Evolutionary conservation across 1,139 yeast genomes (phyloP), one percentile per base, ranked within the genome.

Genomic region (Nakaseomyces delphensis): DNA sequence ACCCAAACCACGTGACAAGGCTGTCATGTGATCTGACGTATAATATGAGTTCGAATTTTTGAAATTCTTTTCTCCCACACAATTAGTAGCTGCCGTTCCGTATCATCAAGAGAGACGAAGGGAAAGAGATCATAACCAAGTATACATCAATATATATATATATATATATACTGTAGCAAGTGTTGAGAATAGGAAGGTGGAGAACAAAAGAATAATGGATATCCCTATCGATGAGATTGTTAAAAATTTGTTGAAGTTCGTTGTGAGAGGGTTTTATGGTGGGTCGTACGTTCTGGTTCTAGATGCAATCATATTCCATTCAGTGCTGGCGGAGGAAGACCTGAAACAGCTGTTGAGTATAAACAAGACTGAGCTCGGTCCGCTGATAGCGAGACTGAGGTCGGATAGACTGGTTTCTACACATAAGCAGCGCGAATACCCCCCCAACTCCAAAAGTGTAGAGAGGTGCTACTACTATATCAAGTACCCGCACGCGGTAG

Each of bases 321-420:
- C 91, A 8, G 96, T 89, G 16, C 70, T 91, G 37, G 83, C 91
- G n/a, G 98, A 91, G 62, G 97, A 91, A 51, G 98, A 91, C 63
- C 70, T 91, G 61, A 76, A 83, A 39, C 79, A 77, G 54, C 69
- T 91, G 47, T 68, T 89, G 42, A 89, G 93, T 25, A 80, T 91
- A 55, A 87, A 85, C 52, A 73, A 89, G 46, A 91, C 93, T 57
- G 96, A 87, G 55, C 70, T 91, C 40, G 76, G 96, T 43, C 78
- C 91, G 14, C 70, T 84, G 39, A 84, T 95, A 60, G 83, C 89
- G 46, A 74, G 78, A 54, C 67, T 91, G 37, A 76, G 86, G 19
- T 96, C 89, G 25, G 98, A 93, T 66, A 70, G 94, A 48, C 63
- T 91, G 42, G 57, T 82, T 16, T 70, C 76, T 16, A 68, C 70